Base-by-base conservation (phyloP, 345 rosid genomes). In the Salix exigua region DNA sequence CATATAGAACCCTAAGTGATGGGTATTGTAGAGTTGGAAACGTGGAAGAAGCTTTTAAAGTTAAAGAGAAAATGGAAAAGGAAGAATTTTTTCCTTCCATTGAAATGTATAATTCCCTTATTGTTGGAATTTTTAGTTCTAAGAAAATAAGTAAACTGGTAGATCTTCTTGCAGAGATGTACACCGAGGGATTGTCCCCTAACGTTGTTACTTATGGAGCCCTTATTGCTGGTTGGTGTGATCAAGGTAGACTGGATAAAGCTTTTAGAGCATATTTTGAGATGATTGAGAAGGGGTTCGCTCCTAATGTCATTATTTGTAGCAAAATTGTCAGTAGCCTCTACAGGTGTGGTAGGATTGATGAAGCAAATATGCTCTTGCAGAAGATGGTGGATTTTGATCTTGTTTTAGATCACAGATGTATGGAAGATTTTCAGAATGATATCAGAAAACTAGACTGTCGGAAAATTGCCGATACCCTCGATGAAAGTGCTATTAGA, bases 21-120 rank as follows among this genome's bases (percentile, higher is more conserved):
- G 99, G 97, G 75, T 89, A 90, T 73, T 91, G 92, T 82, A 88
- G 83, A 85, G 86, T 82, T 46, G 97, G 93, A 77, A 84, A 90
- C 72, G 44, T 89, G 19, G 85, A 90, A 82, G 89, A 87, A 79
- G 97, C 94, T 83, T 85, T 87, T 18, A 73, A 42, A 78, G 78
- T 90, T 85, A 90, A 87, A 75, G 83, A 76, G 69, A 72, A 40
- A 33, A 87, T 84, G 91, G 91, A 83, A 77, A 85, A 48, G 51
- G 82, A 83, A 75, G 91, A 83, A 42, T 78, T 88, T 67, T 50
- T 76, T 60, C 89, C 91, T 75, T 80, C 88, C 53, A 65, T 89
- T 67, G 94, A 85, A 74, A 83, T 89, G 86, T 89, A 88, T 78
- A 89, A 89, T 84, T 87, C 93, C 68, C 90, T 89, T 64, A 82